A percentile compares a stretch with the other conserved stretches of the same genome.
These are phyloP conservation scores for Chrysochromulina tobinii DNA, from an alignment of 78 protist genomes.

Conservation along the genomic window DNA sequence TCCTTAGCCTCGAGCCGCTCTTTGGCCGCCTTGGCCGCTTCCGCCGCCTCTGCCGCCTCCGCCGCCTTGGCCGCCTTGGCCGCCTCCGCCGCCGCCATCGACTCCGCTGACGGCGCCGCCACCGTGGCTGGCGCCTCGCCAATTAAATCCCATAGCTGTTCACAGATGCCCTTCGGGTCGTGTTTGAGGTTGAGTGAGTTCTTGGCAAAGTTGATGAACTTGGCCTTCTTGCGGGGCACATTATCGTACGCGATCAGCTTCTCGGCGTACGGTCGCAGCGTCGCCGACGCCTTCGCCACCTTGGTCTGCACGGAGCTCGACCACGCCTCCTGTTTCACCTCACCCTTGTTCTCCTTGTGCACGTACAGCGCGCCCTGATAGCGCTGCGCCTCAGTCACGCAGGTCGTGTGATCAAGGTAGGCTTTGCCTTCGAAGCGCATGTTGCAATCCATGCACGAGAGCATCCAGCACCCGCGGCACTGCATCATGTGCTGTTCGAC, in stretches of 20 bases:
- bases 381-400: not conserved
- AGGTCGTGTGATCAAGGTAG: not conserved
- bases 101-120: not conserved
- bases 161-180: not conserved
- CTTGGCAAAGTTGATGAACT: slow-evolving; percentile 10
- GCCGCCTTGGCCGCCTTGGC: not conserved
- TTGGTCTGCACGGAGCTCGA: not conserved
- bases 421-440: not conserved
- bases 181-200: slow-evolving; percentile 8
- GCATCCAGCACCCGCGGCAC: not conserved
- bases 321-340: not conserved
- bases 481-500: not conserved
- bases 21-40: not conserved
- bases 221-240: not conserved
- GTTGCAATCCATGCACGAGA: slow-evolving; percentile 8
- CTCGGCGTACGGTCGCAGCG: not conserved
- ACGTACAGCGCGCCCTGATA: not conserved
- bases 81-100: not conserved
- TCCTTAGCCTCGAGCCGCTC: too few relatives aligned
- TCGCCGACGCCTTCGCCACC: not conserved
- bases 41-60: not conserved
- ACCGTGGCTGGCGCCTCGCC: not conserved
- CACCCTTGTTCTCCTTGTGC: not conserved
- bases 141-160: not conserved
- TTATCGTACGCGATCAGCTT: not conserved